Evolutionary conservation across 768 basidiomycete genomes (phyloP).

Genomic region (Lentinula aciculospora): DNA sequence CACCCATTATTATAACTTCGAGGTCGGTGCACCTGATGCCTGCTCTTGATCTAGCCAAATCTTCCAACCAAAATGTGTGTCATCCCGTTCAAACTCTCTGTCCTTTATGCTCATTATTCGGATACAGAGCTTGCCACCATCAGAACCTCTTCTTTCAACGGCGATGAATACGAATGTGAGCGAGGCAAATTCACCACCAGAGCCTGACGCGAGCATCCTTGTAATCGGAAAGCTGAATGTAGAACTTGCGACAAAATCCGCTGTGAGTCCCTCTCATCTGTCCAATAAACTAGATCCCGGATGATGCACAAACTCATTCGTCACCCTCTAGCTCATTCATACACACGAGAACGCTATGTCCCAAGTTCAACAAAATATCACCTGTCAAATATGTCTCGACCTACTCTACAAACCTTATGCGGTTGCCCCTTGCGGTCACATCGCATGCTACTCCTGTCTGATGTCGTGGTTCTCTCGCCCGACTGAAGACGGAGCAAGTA

Average conservation of each 20-base stretch:
- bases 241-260: constrained; percentile 1
- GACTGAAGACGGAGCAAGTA: constrained; percentile 34
- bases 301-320: not conserved
- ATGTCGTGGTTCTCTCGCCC: constrained; percentile 65
- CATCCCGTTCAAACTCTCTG: not conserved
- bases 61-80: not conserved
- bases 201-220: not conserved
- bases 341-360: constrained; percentile 49
- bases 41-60: not conserved
- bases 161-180: not conserved
- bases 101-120: not conserved
- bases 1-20: not conserved
- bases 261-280: not conserved
- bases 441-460: constrained; percentile 67
- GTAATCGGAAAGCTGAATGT: not conserved
- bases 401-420: constrained; percentile 69
- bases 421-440: constrained; percentile 70
- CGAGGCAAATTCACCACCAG: not conserved
- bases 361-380: constrained; percentile 56
- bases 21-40: not conserved
- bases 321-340: constrained; percentile 34
- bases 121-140: not conserved
- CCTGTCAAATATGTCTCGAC: constrained; percentile 78
- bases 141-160: not conserved
- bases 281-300: not conserved